Conservation (phyloP, 2,329 filamentous ascomycete genomes). For the Trichophyton rubrum region DNA sequence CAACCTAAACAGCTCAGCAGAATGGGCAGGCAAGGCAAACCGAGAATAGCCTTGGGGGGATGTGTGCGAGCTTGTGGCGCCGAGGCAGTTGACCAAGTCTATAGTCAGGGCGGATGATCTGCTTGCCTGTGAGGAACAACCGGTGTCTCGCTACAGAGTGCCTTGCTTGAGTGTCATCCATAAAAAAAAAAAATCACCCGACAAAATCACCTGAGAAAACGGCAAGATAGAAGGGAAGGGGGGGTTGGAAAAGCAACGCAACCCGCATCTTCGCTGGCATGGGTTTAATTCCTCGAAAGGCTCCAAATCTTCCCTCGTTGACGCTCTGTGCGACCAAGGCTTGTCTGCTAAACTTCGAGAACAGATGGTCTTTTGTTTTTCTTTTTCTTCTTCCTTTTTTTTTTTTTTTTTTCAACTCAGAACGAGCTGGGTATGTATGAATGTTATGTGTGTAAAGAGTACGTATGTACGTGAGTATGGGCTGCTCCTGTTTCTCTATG, state of each 20-base stretch:
- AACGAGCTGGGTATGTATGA: no score
- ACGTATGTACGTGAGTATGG: no score
- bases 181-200: no score
- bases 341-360: constrained; percentile 5
- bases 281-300: not conserved
- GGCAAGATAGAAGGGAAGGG: not conserved
- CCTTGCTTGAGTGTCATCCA: no score
- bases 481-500: not conserved
- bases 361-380: not conserved
- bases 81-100: not conserved
- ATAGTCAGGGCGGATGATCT: not conserved
- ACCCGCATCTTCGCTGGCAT: not conserved
- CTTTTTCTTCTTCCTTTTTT: not conserved
- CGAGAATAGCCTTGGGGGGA: constrained; percentile 1
- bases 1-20: not conserved
- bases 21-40: not conserved
- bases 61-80: not conserved
- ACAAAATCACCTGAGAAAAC: not conserved
- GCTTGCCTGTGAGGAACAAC: not conserved
- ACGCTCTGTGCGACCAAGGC: not conserved
- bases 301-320: constrained; percentile 1
- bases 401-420: not conserved
- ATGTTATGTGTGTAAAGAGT: no score
- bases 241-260: not conserved
- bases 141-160: not conserved